Base-by-base conservation (phyloP, 75 land plant genomes). In the Selaginella tamariscina region DNA sequence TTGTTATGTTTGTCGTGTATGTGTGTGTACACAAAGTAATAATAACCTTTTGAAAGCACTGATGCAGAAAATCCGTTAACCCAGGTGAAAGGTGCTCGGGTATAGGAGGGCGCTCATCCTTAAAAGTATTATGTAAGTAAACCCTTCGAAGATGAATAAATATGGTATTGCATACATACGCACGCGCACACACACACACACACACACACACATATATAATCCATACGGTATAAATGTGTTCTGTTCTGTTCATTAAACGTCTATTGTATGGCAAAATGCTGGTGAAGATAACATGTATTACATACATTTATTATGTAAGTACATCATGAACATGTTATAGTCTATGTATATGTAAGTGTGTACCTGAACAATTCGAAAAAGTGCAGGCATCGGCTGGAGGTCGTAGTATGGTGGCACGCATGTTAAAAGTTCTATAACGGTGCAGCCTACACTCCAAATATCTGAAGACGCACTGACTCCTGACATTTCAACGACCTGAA, bases 391-490 rank as follows among this genome's bases (percentile, higher is more conserved):
- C 18, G 99, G 91, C 64, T 85, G 97, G 18, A 95, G 80, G 68
- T 95, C 97, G 74, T 87, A 95, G 71, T 94, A 94, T 13, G 98
- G 98, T 39, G 98, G 98, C 24, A 90, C 81, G 73, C 98, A 94
- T 30, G 98, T 94, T 11, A 90, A 83, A 54, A 94, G 85, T 78
- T 94, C 98, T 68, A 94, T 94, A 5, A 90, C 98, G 29, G 98
- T 94, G 74, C 98, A 94, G 18, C 98, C 98, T 56, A 94, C 97
- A 81, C 98, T 94, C 98, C 98, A 94, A 33, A 94, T 87, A 76
- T 94, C 98, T 32, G 98, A 94, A 67, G 98, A 89, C 60, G 98
- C 98, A 81, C 92, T 90, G 24, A 94, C 98, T 26, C 98, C 98
- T 0, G 98, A 90, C 98, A 94, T 87, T 68, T 88, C 98, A 68